phyloP scores from a whole-genome alignment of 1,139 yeast species.

The Diutina catenulata region DNA sequence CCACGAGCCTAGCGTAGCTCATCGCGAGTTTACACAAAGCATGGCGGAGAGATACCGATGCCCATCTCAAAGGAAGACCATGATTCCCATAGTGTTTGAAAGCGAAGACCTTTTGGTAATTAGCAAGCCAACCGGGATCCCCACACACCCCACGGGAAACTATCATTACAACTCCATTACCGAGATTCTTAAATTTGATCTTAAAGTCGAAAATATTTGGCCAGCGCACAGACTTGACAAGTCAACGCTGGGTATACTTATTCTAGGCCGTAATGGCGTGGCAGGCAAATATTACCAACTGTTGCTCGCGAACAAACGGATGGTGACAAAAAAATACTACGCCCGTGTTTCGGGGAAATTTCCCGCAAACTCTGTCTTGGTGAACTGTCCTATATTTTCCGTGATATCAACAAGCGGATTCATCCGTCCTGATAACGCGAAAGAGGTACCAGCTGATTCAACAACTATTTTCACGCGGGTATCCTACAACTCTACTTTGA shows the following conservation, averaged over 20 bases:
- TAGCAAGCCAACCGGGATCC: constrained; percentile 66
- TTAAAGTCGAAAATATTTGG: constrained; percentile 20
- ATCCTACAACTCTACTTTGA: constrained; percentile 12
- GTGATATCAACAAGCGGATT: constrained; percentile 17
- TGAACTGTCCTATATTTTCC: constrained; percentile 25
- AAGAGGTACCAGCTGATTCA: constrained; percentile 18
- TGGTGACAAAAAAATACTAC: constrained; percentile 23
- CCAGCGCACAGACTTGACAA: constrained; percentile 67
- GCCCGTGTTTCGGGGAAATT: constrained; percentile 52
- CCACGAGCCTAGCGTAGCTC: constrained; percentile 49
- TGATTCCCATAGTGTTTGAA: constrained; percentile 32
- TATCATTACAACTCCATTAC: constrained; percentile 50
- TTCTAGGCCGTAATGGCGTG: constrained; percentile 26
- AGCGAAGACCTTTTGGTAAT: constrained; percentile 44
- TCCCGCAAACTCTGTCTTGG: constrained; percentile 20
- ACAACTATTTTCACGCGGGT: constrained; percentile 22
- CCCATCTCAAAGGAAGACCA: constrained; percentile 7
- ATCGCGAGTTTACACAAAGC: constrained; percentile 10
- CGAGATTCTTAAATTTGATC: constrained; percentile 39
- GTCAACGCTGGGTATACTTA: constrained; percentile 61
- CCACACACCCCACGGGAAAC: constrained; percentile 70
- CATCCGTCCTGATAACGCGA: constrained; percentile 20
- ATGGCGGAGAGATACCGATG: constrained; percentile 5
- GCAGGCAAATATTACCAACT: constrained; percentile 15
- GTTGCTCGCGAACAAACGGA: constrained; percentile 25